phyloP scores from a whole-genome alignment of 2,329 filamentous ascomycete genomes.

The Beauveria sp. region DNA sequence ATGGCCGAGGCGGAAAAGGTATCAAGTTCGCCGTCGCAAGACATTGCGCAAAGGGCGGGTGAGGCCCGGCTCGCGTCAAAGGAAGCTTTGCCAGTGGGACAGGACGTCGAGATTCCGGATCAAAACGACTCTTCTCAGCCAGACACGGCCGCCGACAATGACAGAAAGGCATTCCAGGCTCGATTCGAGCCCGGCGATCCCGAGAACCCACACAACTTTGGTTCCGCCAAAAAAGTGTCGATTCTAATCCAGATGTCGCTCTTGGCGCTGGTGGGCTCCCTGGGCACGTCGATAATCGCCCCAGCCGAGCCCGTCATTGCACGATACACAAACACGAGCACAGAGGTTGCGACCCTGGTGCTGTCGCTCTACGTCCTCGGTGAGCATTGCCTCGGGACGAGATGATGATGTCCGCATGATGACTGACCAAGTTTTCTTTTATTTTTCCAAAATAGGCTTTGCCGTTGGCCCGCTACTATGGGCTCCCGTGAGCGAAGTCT shows the following conservation, averaged over 20 bases:
- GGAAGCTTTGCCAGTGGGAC: not conserved
- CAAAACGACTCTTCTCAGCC: not conserved
- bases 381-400: not conserved
- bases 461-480: conserved; percentile 45
- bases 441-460: conserved; percentile 33
- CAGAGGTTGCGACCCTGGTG: not conserved
- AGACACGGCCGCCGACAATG: not conserved
- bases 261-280: conserved; percentile 5
- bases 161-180: conserved; percentile 2
- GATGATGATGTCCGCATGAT: too few species aligned
- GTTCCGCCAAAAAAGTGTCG: conserved; percentile 2
- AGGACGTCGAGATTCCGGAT: not conserved
- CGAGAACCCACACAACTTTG: conserved; percentile 9
- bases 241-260: conserved; percentile 9
- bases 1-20: not conserved
- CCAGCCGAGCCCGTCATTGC: conserved; percentile 3
- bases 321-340: conserved; percentile 1
- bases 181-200: conserved; percentile 5
- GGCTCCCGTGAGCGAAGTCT: conserved; percentile 48
- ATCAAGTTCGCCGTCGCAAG: not conserved
- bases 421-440: not conserved
- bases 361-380: conserved; percentile 6
- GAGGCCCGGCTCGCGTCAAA: not conserved
- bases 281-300: conserved; percentile 9
- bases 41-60: not conserved